A percentile compares a stretch with the other conserved stretches of the same genome.
Evolutionary conservation across 2,329 filamentous ascomycete species (phyloP).

Genomic region (Daldinia eschscholtzii): DNA sequence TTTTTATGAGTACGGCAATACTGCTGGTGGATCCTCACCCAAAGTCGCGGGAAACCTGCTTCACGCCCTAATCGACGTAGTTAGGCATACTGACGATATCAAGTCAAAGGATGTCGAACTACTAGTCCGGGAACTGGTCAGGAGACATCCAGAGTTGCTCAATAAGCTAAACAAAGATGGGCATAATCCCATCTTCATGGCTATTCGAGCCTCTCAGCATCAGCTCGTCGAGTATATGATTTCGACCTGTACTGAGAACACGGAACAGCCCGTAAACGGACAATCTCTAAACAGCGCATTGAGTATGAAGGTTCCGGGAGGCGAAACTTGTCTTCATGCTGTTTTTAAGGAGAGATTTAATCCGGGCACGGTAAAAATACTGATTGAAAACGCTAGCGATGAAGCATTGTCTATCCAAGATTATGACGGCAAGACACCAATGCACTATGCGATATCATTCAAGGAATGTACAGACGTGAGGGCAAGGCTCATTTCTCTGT

Average conservation of each 20-base stretch:
- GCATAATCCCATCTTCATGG: conserved; percentile 16
- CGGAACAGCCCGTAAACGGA: not conserved
- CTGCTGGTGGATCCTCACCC: not conserved
- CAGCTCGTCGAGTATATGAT: conserved; percentile 21
- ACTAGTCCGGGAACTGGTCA: conserved; percentile 6
- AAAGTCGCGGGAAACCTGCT: conserved; percentile 7
- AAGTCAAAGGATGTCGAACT: conserved; percentile 8
- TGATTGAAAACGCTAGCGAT: conserved; percentile 18
- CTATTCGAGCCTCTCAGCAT: conserved; percentile 10
- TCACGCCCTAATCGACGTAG: conserved; percentile 11
- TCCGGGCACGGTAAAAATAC: conserved; percentile 1
- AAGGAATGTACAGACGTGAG: conserved; percentile 10
- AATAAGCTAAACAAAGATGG: conserved; percentile 11
- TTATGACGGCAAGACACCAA: conserved; percentile 9
- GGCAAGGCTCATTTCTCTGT: conserved; percentile 4
- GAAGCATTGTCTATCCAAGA: conserved; percentile 18
- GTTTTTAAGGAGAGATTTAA: conserved; percentile 6
- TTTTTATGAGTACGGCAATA: not conserved
- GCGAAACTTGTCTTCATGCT: conserved; percentile 14
- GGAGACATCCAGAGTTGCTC: conserved; percentile 5
- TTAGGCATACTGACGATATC: conserved; percentile 14
- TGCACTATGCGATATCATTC: conserved; percentile 12
- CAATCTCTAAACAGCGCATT: not conserved
- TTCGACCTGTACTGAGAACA: conserved; percentile 4
- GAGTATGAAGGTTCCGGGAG: not conserved